phyloP scores from a whole-genome alignment of 495 filamentous ascomycete genomes.

The Lindgomyces ingoldianus region DNA sequence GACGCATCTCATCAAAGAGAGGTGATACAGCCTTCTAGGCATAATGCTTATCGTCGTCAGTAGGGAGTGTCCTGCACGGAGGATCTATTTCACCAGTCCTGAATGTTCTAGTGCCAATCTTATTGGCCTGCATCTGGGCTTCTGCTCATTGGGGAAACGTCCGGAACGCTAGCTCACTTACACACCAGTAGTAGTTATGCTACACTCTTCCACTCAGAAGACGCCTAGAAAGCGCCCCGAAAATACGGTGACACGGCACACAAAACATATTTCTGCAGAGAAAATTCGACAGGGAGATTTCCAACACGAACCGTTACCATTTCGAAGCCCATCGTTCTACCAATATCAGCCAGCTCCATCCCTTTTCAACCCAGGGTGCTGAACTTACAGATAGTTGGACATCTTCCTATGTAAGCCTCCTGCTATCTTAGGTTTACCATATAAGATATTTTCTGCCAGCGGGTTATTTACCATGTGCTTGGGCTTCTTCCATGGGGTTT shows the following conservation, averaged over 20 bases:
- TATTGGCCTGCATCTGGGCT: too few relatives aligned
- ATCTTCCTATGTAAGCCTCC: background rate
- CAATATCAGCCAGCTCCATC: background rate
- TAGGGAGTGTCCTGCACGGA: too few relatives aligned
- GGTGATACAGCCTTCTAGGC: too few relatives aligned
- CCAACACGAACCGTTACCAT: slow-evolving; percentile 7
- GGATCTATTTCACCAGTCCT: too few relatives aligned
- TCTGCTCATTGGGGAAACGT: background rate
- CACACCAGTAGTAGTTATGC: background rate
- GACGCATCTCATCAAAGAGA: too few relatives aligned
- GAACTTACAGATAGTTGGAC: background rate
- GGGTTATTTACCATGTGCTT: too few relatives aligned
- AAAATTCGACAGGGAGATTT: background rate
- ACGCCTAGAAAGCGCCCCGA: background rate
- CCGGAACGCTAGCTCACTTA: background rate
- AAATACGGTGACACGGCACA: slow-evolving; percentile 6
- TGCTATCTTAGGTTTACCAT: background rate
- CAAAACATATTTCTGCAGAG: slow-evolving; percentile 6
- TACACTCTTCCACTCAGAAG: background rate
- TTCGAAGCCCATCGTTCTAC: slow-evolving; percentile 4
- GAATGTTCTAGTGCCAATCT: too few relatives aligned
- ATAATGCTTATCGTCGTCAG: too few relatives aligned
- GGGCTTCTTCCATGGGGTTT: too few relatives aligned
- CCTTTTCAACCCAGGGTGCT: background rate
- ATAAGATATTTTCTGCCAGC: background rate